These are phyloP conservation scores for Fusarium denticulatum DNA, from an alignment of 2,329 filamentous ascomycete species.

Conservation along the genomic window DNA sequence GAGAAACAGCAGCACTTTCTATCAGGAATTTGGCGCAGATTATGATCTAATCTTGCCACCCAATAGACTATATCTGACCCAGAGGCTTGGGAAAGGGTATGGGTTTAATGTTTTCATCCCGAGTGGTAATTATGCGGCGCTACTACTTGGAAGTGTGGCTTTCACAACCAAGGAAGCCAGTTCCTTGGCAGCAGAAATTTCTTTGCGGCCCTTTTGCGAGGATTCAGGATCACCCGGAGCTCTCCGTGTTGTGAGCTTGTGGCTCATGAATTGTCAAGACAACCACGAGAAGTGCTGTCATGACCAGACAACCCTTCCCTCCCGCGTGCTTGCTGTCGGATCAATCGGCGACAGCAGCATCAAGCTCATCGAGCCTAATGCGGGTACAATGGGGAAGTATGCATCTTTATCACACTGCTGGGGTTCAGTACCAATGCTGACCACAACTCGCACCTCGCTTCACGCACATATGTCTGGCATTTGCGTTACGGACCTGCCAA, in stretches of 20 bases:
- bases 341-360: fast-evolving
- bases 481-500: fast-evolving
- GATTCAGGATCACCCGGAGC: fast-evolving
- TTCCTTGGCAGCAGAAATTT: fast-evolving
- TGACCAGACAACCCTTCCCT: fast-evolving
- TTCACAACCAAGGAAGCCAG: background rate
- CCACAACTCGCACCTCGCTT: background rate
- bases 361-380: background rate
- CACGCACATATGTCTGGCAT: fast-evolving
- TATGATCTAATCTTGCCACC: too few relatives aligned
- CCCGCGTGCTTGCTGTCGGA: background rate
- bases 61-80: background rate
- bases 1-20: too few relatives aligned
- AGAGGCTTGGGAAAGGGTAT: background rate
- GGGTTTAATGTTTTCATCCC: background rate
- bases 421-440: fast-evolving
- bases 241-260: background rate
- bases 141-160: background rate
- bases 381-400: fast-evolving
- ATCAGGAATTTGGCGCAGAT: too few relatives aligned
- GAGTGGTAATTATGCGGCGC: fast-evolving
- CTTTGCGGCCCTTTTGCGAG: fast-evolving
- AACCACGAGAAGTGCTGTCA: background rate
- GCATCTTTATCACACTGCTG: background rate
- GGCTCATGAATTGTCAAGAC: background rate